These are phyloP conservation scores for Tuber umbilicatum DNA, from an alignment of 495 filamentous ascomycete species.

Conservation along the genomic window DNA sequence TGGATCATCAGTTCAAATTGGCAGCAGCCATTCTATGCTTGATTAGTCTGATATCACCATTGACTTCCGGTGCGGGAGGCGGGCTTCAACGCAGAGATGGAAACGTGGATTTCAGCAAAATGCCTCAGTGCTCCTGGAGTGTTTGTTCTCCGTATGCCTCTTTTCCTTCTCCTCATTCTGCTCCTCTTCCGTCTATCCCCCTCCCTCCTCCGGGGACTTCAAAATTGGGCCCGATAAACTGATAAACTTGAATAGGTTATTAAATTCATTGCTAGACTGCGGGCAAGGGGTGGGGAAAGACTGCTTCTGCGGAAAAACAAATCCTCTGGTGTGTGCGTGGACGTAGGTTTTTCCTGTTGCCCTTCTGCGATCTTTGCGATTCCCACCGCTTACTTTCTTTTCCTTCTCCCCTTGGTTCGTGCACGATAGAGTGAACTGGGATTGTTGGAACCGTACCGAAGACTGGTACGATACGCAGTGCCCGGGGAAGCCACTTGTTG, in stretches of 20 bases:
- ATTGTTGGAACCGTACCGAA: constrained; percentile 11
- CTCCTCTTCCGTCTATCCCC: not conserved
- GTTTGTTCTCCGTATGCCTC: not conserved
- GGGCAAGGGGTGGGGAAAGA: not conserved
- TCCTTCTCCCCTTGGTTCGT: not conserved
- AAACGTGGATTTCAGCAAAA: not conserved
- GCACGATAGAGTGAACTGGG: not conserved
- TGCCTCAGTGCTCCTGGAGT: not conserved
- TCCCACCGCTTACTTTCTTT: not conserved
- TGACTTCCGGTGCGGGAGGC: not conserved
- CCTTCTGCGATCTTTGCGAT: not conserved
- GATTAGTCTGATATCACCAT: not conserved
- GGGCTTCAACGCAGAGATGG: not conserved
- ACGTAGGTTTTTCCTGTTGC: not conserved
- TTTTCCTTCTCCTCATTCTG: not conserved
- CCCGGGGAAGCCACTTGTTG: not conserved
- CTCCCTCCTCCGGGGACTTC: too few relatives aligned
- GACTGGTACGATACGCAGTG: constrained; percentile 11
- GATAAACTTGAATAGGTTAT: not conserved
- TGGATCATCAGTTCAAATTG: not conserved
- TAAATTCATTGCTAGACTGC: not conserved
- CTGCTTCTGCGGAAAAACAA: constrained; percentile 5
- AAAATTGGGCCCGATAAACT: not conserved
- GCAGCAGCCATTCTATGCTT: not conserved
- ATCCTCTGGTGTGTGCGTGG: constrained; percentile 9